Evolutionary conservation across 75 land plant genomes (phyloP).

Genomic region (Cunninghamia lanceolata): DNA sequence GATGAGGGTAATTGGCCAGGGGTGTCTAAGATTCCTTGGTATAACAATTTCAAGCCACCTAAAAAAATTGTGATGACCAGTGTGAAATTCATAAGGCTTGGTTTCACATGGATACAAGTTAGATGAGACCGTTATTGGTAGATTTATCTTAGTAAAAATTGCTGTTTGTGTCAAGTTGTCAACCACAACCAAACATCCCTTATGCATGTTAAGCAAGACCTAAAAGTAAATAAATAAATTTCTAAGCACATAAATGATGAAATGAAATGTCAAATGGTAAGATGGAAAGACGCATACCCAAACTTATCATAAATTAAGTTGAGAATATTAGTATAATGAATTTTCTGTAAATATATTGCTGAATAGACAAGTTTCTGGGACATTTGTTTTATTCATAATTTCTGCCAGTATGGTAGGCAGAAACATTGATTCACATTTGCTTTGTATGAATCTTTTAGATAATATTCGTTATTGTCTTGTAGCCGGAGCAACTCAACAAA

Average conservation of each 20-base stretch:
- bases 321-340: background rate
- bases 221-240: background rate
- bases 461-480: conserved; percentile 14
- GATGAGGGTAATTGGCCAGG: conserved; percentile 92
- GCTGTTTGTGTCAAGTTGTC: background rate
- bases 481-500: conserved; percentile 85
- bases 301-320: background rate
- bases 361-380: background rate
- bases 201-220: background rate
- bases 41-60: conserved; percentile 70
- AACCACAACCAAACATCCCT: background rate
- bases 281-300: background rate
- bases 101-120: background rate
- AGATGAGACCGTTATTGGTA: background rate
- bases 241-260: background rate
- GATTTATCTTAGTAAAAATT: background rate
- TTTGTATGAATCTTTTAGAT: background rate
- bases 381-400: too few species aligned
- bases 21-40: conserved; percentile 79
- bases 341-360: too few species aligned
- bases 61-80: background rate
- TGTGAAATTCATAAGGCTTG: background rate
- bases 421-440: background rate
- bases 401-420: background rate
- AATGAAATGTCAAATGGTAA: background rate